Conservation (phyloP, 306 rosid genomes). For the Acacia confusa region DNA sequence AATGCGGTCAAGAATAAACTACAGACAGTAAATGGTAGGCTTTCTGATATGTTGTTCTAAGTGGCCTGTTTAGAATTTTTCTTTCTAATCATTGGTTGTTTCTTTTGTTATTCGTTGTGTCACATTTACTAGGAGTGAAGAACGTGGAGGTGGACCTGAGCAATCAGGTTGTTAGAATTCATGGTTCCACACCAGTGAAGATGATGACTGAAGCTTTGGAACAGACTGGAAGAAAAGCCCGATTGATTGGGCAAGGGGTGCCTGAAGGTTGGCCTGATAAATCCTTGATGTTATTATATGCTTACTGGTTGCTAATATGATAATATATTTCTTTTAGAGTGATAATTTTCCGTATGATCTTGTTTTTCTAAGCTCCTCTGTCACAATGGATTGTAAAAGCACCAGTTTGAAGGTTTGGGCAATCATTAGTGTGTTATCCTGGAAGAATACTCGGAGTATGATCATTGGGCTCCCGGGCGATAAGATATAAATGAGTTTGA, state of each 20-base stretch:
- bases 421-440: neutral
- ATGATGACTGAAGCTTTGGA: constrained; percentile 87
- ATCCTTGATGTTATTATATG: constrained; percentile 8
- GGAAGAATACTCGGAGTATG: neutral
- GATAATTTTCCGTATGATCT: neutral
- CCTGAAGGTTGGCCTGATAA: constrained; percentile 62
- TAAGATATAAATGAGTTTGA: constrained; percentile 1
- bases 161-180: constrained; percentile 86
- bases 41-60: constrained; percentile 11
- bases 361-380: constrained; percentile 11
- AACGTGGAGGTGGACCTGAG: constrained; percentile 75
- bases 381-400: neutral
- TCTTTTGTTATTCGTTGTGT: constrained; percentile 4
- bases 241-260: constrained; percentile 89
- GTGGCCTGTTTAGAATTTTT: neutral
- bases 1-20: constrained; percentile 78
- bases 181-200: constrained; percentile 81
- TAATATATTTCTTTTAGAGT: neutral
- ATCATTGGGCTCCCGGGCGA: neutral
- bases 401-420: constrained; percentile 9
- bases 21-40: constrained; percentile 60
- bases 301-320: constrained; percentile 1
- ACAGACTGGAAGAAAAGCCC: constrained; percentile 78
- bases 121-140: constrained; percentile 60
- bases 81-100: neutral